These are phyloP conservation scores for Rhizopogon rudus DNA, from an alignment of 768 basidiomycete species.

Conservation along the genomic window DNA sequence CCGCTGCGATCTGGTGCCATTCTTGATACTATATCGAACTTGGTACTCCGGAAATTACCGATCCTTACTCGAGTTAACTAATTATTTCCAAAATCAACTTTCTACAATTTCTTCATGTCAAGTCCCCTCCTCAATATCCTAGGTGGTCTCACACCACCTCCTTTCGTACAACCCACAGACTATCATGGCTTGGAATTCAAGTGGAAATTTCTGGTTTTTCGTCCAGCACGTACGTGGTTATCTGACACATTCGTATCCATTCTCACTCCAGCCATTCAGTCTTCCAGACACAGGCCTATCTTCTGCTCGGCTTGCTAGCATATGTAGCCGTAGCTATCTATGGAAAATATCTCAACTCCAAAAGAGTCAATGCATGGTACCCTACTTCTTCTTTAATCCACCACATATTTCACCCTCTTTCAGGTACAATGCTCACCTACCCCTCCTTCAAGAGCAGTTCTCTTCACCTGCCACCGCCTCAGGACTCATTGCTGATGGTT, in stretches of 20 bases:
- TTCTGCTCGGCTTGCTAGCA: conserved; percentile 46
- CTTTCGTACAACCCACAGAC: conserved; percentile 44
- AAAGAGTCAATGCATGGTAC: conserved; percentile 63
- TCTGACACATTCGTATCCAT: not conserved
- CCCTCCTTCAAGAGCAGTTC: conserved; percentile 68
- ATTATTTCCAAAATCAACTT: no score
- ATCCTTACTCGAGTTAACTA: not conserved
- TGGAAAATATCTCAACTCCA: conserved; percentile 56
- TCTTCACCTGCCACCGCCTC: conserved; percentile 51
- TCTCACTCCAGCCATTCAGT: conserved; percentile 29
- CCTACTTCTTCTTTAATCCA: conserved; percentile 15
- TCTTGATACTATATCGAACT: not conserved
- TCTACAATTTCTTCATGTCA: not conserved
- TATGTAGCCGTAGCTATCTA: conserved; percentile 55
- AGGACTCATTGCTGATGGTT: conserved; percentile 61
- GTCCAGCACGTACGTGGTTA: conserved; percentile 61
- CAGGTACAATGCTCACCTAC: conserved; percentile 59
- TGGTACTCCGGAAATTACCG: conserved; percentile 4
- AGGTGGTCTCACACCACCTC: conserved; percentile 48
- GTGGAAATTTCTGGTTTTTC: conserved; percentile 75
- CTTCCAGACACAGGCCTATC: conserved; percentile 60
- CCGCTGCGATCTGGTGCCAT: not conserved
- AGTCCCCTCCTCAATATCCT: conserved; percentile 13
- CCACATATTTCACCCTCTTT: conserved; percentile 3
- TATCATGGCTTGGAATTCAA: conserved; percentile 74